Evolutionary conservation across 2,329 filamentous ascomycete genomes (phyloP).

Genomic region (Capronia americana): DNA sequence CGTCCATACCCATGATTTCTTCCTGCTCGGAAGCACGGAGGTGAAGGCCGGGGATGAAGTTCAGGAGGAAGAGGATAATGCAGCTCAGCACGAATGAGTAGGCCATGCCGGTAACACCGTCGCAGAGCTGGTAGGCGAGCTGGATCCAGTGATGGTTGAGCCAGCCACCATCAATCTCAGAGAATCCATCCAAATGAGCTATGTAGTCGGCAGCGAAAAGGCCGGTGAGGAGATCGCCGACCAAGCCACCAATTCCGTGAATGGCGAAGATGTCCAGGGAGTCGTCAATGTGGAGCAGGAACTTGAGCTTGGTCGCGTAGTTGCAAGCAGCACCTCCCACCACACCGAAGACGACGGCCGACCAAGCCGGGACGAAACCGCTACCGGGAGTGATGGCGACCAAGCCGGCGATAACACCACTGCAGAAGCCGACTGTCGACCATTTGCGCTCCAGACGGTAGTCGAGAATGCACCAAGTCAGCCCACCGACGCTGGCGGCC

Average conservation of each 20-base stretch:
- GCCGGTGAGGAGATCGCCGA: conserved; percentile 64
- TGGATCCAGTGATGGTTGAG: conserved; percentile 61
- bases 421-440: conserved; percentile 93
- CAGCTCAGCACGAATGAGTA: conserved; percentile 63
- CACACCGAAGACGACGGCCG: conserved; percentile 59
- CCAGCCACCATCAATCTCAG: conserved; percentile 64
- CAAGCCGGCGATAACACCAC: conserved; percentile 83
- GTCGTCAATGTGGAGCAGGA: conserved; percentile 62
- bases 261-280: conserved; percentile 67
- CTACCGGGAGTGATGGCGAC: conserved; percentile 89
- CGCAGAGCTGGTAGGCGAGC: conserved; percentile 64
- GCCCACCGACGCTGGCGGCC: conserved; percentile 80
- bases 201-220: conserved; percentile 61
- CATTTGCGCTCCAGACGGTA: conserved; percentile 89
- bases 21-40: conserved; percentile 62
- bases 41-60: conserved; percentile 64
- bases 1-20: conserved; percentile 64
- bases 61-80: conserved; percentile 61
- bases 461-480: conserved; percentile 88
- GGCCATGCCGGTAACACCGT: conserved; percentile 60
- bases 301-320: conserved; percentile 57
- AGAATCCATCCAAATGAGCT: conserved; percentile 59
- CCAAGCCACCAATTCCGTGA: conserved; percentile 65
- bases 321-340: conserved; percentile 58
- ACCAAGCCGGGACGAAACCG: conserved; percentile 78